These are phyloP conservation scores for Pseudogymnoascus pannorum DNA, from an alignment of 2,329 filamentous ascomycete genomes.

Conservation along the genomic window DNA sequence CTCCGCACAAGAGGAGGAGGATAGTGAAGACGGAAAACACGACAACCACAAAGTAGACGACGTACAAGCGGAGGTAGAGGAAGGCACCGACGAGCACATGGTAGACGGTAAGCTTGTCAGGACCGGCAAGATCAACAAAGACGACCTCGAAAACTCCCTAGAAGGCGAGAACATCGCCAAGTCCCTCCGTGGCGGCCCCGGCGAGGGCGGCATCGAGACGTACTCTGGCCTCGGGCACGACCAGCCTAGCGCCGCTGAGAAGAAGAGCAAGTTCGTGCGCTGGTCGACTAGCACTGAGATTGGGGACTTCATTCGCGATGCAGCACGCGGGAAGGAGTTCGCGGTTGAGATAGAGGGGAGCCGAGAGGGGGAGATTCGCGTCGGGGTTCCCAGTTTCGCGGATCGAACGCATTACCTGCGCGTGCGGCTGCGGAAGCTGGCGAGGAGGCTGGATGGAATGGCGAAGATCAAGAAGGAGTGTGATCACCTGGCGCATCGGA, in stretches of 20 bases:
- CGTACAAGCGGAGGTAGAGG: constrained; percentile 27
- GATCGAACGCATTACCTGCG: constrained; percentile 88
- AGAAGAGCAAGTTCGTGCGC: constrained; percentile 62
- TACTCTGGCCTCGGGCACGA: constrained; percentile 66
- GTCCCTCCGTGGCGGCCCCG: constrained; percentile 38
- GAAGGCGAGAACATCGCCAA: constrained; percentile 39
- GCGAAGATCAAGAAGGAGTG: constrained; percentile 74
- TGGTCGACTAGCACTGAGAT: constrained; percentile 88
- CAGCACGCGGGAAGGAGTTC: constrained; percentile 77
- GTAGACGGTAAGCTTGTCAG: constrained; percentile 38
- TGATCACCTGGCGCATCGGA: constrained; percentile 66
- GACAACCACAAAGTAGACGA: constrained; percentile 28
- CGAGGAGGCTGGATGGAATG: constrained; percentile 58
- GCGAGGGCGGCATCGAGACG: constrained; percentile 56
- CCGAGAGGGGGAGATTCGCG: constrained; percentile 54
- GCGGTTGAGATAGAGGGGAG: constrained; percentile 73
- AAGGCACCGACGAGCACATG: constrained; percentile 40
- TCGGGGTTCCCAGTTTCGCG: constrained; percentile 79
- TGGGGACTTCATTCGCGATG: constrained; percentile 89
- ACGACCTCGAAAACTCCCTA: constrained; percentile 18
- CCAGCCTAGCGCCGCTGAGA: constrained; percentile 34
- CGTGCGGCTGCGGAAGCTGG: constrained; percentile 65
- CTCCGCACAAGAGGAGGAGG: constrained; percentile 44
- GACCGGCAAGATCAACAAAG: constrained; percentile 29
- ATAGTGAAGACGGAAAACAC: constrained; percentile 39